Evolutionary conservation across 2,329 filamentous ascomycete species (phyloP).

Genomic region (Pseudocercospora pini-densiflorae): DNA sequence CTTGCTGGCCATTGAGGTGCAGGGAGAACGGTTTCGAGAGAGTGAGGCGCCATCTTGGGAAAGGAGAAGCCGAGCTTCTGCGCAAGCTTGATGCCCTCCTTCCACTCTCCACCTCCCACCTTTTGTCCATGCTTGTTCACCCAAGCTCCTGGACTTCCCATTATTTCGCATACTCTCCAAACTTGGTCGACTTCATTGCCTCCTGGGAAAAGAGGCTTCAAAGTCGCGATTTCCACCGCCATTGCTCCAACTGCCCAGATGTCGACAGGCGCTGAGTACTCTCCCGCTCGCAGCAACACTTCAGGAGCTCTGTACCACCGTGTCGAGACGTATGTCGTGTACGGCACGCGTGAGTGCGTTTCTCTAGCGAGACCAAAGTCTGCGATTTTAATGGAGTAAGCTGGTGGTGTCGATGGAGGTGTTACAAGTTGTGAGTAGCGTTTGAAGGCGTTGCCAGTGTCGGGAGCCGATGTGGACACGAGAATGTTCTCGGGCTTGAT

Average conservation of each 20-base stretch:
- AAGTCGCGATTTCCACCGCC: constrained; percentile 95
- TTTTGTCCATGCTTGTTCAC: constrained; percentile 86
- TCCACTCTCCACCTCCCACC: constrained; percentile 96
- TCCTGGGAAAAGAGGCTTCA: constrained; percentile 96
- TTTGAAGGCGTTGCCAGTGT: constrained; percentile 82
- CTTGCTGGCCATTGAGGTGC: constrained; percentile 88
- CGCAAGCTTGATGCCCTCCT: constrained; percentile 87
- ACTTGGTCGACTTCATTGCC: constrained; percentile 99
- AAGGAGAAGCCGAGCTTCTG: constrained; percentile 98
- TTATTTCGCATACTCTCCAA: constrained; percentile 98
- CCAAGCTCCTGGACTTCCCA: constrained; percentile 99
- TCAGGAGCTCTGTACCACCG: constrained; percentile 95
- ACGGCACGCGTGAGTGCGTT: constrained; percentile 93
- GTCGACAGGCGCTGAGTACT: constrained; percentile 96
- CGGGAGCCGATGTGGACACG: constrained; percentile 86
- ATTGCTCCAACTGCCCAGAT: constrained; percentile 99
- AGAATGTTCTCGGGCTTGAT: constrained; percentile 99
- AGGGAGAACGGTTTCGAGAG: constrained; percentile 92
- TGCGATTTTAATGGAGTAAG: constrained; percentile 97
- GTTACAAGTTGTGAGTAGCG: constrained; percentile 93
- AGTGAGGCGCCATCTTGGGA: constrained; percentile 97
- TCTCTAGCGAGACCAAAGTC: constrained; percentile 98
- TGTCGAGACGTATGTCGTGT: constrained; percentile 98
- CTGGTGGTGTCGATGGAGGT: constrained; percentile 89
- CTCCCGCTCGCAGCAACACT: constrained; percentile 87